A percentile compares a stretch with the other conserved stretches of the same genome.
These are phyloP conservation scores for Alternaria dauci DNA, from an alignment of 2,329 filamentous ascomycete species.

Conservation along the genomic window DNA sequence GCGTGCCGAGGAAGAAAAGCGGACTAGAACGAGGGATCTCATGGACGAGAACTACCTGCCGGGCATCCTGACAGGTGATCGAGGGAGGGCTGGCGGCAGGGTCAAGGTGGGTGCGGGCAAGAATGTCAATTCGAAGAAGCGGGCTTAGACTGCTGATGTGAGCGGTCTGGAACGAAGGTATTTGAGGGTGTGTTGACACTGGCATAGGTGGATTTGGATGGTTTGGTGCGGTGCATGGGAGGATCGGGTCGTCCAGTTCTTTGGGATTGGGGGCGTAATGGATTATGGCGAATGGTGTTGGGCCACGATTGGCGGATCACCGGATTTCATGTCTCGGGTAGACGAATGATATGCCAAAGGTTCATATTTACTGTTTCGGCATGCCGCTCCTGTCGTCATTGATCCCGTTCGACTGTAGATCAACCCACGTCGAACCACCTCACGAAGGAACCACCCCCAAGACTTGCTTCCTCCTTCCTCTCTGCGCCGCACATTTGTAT, in stretches of 20 bases:
- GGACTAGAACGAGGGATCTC: slow-evolving; percentile 76
- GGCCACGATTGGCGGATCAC: not conserved
- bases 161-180: not conserved
- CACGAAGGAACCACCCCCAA: not conserved
- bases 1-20: slow-evolving; percentile 69
- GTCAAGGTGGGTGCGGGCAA: slow-evolving; percentile 84
- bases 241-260: slow-evolving; percentile 5
- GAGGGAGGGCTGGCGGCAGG: slow-evolving; percentile 70
- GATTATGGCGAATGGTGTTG: slow-evolving; percentile 2
- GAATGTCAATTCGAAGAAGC: slow-evolving; percentile 83
- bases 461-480: not conserved
- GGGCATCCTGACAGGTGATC: slow-evolving; percentile 80
- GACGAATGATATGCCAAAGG: not conserved
- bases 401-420: not conserved
- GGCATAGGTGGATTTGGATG: not conserved
- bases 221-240: not conserved
- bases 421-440: not conserved
- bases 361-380: not conserved
- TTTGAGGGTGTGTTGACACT: not conserved
- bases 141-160: slow-evolving; percentile 32
- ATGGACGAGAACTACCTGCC: slow-evolving; percentile 97
- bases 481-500: not conserved
- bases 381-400: not conserved
- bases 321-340: not conserved
- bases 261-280: slow-evolving; percentile 1